Conservation (phyloP, 805 yeast species). For the Pichia ethanolica region DNA sequence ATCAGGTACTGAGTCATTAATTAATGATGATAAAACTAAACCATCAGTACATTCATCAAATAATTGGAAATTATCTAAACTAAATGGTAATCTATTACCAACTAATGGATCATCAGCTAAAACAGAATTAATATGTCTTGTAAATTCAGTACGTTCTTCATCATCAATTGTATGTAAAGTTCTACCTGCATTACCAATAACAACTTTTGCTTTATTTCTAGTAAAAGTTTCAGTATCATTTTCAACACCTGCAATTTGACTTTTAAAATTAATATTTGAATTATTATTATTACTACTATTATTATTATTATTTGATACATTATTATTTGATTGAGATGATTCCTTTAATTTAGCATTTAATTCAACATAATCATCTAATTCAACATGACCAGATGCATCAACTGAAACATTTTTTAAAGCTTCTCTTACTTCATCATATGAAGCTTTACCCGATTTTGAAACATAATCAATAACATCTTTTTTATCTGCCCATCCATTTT, state of each 20-base stretch:
- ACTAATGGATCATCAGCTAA: constrained; percentile 82
- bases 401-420: constrained; percentile 85
- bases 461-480: constrained; percentile 81
- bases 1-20: constrained; percentile 96
- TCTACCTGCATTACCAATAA: constrained; percentile 67
- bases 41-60: constrained; percentile 98
- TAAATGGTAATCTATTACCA: constrained; percentile 82
- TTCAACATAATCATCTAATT: constrained; percentile 87
- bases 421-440: constrained; percentile 91
- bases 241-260: constrained; percentile 13
- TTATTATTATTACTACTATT: too few species aligned
- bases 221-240: constrained; percentile 28
- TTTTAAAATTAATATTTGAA: neutral
- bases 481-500: constrained; percentile 91
- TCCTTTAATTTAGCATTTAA: constrained; percentile 75
- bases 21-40: constrained; percentile 81
- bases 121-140: constrained; percentile 90
- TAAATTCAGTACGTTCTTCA: constrained; percentile 93
- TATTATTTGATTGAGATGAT: constrained; percentile 18
- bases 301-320: too few species aligned
- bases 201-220: constrained; percentile 59
- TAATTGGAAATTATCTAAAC: constrained; percentile 88
- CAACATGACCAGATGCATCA: constrained; percentile 96
- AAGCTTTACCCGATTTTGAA: constrained; percentile 67
- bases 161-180: constrained; percentile 95